phyloP scores from a whole-genome alignment of 2,329 filamentous ascomycete species.

The Dactylonectria macrodidyma region DNA sequence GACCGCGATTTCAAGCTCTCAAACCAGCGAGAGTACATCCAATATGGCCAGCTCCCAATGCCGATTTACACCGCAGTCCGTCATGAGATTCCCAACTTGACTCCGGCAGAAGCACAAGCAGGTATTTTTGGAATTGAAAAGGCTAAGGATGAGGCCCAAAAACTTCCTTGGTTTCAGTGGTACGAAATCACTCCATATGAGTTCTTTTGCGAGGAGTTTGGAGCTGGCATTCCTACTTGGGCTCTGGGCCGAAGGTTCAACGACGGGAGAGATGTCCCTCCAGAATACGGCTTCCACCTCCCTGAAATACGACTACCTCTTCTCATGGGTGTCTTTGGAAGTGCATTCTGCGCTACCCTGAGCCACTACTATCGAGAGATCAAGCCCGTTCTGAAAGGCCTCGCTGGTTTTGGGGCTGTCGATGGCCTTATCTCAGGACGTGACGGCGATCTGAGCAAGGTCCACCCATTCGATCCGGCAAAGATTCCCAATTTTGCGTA shows the following conservation, averaged over 20 bases:
- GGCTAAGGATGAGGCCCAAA: conserved; percentile 67
- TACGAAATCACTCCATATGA: conserved; percentile 97
- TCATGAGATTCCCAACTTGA: conserved; percentile 88
- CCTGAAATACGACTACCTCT: conserved; percentile 89
- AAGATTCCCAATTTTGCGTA: conserved; percentile 91
- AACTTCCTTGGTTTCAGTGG: conserved; percentile 96
- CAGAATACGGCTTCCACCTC: conserved; percentile 77
- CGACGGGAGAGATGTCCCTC: conserved; percentile 68
- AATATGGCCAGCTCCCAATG: conserved; percentile 85
- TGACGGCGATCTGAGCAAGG: conserved; percentile 87
- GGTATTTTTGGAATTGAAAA: conserved; percentile 57
- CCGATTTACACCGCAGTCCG: conserved; percentile 97
- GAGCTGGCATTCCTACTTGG: conserved; percentile 95
- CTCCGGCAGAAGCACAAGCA: conserved; percentile 48
- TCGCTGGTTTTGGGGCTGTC: conserved; percentile 82
- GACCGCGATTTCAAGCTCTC: conserved; percentile 91
- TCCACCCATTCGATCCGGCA: conserved; percentile 95
- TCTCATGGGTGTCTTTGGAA: conserved; percentile 95
- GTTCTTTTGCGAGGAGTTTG: conserved; percentile 93
- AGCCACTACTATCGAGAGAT: conserved; percentile 97
- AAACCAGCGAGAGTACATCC: conserved; percentile 83
- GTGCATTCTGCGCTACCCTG: conserved; percentile 94
- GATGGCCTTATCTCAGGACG: conserved; percentile 87
- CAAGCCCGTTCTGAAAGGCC: conserved; percentile 81
- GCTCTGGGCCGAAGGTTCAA: conserved; percentile 88